Conservation (phyloP, 192 early-diverging fungal genomes). For the Entomortierella parvispora region DNA sequence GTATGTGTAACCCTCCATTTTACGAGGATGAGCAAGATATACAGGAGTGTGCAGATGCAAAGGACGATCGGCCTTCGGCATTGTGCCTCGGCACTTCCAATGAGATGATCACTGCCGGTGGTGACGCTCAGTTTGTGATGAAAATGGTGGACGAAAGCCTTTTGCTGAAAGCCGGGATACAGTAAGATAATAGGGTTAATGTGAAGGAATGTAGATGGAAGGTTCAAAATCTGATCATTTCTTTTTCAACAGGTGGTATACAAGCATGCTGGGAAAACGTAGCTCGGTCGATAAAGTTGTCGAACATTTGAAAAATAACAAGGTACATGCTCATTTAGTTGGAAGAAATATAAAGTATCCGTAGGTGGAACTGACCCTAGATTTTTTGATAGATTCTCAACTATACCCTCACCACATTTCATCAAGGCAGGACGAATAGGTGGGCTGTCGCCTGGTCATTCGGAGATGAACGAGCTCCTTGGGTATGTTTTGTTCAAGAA, state of each 20-base stretch:
- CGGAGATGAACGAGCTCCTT: conserved; percentile 44
- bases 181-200: conserved; percentile 41
- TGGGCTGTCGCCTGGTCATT: conserved; percentile 72
- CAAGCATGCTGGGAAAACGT: conserved; percentile 80
- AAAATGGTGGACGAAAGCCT: conserved; percentile 77
- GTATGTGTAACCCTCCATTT: conserved; percentile 96
- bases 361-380: not conserved
- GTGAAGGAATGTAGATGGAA: not conserved
- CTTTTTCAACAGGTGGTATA: conserved; percentile 71
- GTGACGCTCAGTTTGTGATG: conserved; percentile 78
- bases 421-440: conserved; percentile 61
- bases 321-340: conserved; percentile 25
- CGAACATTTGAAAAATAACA: conserved; percentile 51
- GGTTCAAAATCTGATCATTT: not conserved
- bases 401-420: conserved; percentile 63
- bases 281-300: conserved; percentile 57
- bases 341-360: not conserved
- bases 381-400: conserved; percentile 56
- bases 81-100: conserved; percentile 66
- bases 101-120: conserved; percentile 86
- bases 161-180: conserved; percentile 8
- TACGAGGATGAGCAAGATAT: conserved; percentile 72
- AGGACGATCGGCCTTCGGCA: conserved; percentile 61
- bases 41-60: conserved; percentile 56
- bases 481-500: conserved; percentile 12